phyloP scores from a whole-genome alignment of 2,329 filamentous ascomycete genomes.

The Xylaria digitata region DNA sequence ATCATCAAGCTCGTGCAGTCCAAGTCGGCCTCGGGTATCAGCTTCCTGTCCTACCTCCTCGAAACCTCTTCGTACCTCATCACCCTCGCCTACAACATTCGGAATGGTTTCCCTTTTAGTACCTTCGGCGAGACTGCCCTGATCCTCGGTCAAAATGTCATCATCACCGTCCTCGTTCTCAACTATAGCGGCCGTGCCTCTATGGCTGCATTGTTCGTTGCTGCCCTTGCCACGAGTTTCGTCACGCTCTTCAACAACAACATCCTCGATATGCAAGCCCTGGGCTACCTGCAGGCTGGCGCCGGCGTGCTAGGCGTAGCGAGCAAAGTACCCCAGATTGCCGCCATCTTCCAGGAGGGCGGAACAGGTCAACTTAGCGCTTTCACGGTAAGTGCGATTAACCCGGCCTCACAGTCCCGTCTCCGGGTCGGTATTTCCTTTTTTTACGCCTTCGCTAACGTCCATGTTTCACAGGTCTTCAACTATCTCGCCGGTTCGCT shows the following conservation, averaged over 20 bases:
- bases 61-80: slow-evolving; percentile 91
- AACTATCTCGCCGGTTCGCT: slow-evolving; percentile 96
- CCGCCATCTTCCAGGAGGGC: slow-evolving; percentile 84
- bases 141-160: slow-evolving; percentile 91
- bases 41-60: slow-evolving; percentile 90
- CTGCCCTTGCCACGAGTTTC: slow-evolving; percentile 75
- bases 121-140: slow-evolving; percentile 96
- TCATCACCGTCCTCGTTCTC: slow-evolving; percentile 87
- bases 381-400: slow-evolving; percentile 77
- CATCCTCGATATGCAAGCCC: slow-evolving; percentile 71
- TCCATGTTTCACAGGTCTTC: slow-evolving; percentile 77
- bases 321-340: slow-evolving; percentile 94
- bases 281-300: slow-evolving; percentile 84
- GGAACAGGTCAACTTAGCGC: slow-evolving; percentile 95
- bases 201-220: slow-evolving; percentile 81
- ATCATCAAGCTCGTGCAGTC: slow-evolving; percentile 90
- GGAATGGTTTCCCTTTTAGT: slow-evolving; percentile 92
- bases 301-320: slow-evolving; percentile 85
- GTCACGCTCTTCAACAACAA: slow-evolving; percentile 76
- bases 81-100: slow-evolving; percentile 89
- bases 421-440: slow-evolving; percentile 2
- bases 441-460: slow-evolving; percentile 27
- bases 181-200: slow-evolving; percentile 78
- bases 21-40: slow-evolving; percentile 83
- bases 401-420: background rate